Conservation (phyloP, 1,284 basidiomycete species). For the Tremellales sp. region DNA sequence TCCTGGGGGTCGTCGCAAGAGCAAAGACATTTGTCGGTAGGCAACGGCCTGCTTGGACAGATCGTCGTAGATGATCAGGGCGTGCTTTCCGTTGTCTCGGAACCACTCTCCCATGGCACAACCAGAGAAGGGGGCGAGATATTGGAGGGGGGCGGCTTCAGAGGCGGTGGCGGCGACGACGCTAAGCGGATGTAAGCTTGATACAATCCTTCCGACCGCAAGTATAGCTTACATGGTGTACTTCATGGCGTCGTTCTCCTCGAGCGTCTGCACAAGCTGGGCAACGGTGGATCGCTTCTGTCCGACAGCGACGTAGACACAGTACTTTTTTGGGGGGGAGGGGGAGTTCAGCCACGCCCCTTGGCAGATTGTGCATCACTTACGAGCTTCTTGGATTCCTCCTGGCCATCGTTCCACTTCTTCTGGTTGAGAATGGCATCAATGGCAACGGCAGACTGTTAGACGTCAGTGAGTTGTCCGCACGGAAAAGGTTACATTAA, state of each 20-base stretch:
- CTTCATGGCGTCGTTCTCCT: constrained; percentile 99
- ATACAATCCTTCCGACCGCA: neutral
- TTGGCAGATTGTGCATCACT: neutral
- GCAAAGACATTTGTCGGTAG: constrained; percentile 99
- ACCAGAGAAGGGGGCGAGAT: constrained; percentile 99
- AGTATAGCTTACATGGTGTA: constrained; percentile 66
- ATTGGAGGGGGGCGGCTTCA: constrained; percentile 97
- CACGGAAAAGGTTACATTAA: neutral
- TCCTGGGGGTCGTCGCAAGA: constrained; percentile 99
- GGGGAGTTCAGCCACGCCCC: neutral
- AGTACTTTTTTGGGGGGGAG: too few species aligned
- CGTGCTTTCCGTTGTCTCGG: constrained; percentile 97
- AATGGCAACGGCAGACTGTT: constrained; percentile 75
- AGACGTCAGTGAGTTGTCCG: neutral
- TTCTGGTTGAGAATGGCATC: constrained; percentile 99
- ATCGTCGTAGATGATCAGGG: constrained; percentile 99
- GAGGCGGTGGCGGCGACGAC: constrained; percentile 98
- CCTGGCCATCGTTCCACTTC: constrained; percentile 96
- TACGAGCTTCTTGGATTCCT: constrained; percentile 88
- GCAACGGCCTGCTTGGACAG: constrained; percentile 99
- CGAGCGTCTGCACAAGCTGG: constrained; percentile 97
- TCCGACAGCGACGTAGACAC: constrained; percentile 98
- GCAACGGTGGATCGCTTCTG: constrained; percentile 99
- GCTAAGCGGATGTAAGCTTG: neutral
- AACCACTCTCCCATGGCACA: constrained; percentile 99